Evolutionary conservation across 257 asterid species (phyloP), one percentile per base, ranked within the genome.

Genomic region (Capsicum rhomboideum): DNA sequence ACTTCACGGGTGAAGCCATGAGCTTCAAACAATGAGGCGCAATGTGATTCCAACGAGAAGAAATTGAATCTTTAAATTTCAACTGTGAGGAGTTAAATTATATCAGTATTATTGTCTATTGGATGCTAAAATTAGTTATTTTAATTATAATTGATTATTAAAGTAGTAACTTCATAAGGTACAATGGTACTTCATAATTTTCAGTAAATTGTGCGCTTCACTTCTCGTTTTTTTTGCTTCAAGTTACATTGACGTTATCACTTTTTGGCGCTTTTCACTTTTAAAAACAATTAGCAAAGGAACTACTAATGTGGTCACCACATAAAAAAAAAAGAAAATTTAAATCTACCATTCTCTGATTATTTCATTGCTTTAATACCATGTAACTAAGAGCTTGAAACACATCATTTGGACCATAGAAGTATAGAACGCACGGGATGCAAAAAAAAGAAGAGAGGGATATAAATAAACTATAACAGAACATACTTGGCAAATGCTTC

Each of bases 401-500:
- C 40, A 23, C 81, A 26, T 29, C 61, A 49, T 26, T 14, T 49
- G 61, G 81, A 23, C 37, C 61, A 49, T 17, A 16, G 7, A 40
- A 40, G 44, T 6, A 40, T 40, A 40, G 44, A 16, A 75, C 1
- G 17, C 44, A 75, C 26, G 23, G 18, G 28, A 82, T 54, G 77
- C 34, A 29, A 29, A 17, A 31, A 8, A 40, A 17, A 31, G 6
- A 40, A 84, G 29, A 40, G 21, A 55, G 64, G 58, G 49, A 56
- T n/a, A 75, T 28, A 37, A 72, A 58, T 16, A 20, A 23, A 75
- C 14, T 26, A 26, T 28, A 75, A 75, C 17, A 8, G 14, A 49
- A 49, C 86, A 75, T 88, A 95, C 99, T 91, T 92, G 64, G 85
- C 88, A 83, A 91, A 90, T 77, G 92, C 83, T 86, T 94, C 91